Conservation (phyloP, 2,329 filamentous ascomycete genomes). For the Colletotrichum sp. region DNA sequence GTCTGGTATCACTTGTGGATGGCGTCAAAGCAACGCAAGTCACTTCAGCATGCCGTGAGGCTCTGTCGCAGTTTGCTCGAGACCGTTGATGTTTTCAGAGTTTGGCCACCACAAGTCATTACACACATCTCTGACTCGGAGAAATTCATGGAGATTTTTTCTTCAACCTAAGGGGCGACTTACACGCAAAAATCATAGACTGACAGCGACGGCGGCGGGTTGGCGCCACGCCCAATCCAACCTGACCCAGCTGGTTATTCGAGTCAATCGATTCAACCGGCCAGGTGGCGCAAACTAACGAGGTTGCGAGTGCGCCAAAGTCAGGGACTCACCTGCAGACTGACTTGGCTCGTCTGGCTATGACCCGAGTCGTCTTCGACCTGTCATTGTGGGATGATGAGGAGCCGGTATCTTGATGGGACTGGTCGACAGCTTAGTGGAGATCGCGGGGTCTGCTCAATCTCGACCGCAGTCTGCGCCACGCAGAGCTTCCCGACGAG, state of each 20-base stretch:
- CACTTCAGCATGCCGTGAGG: background rate
- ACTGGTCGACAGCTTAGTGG: constrained; percentile 1
- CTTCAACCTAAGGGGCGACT: background rate
- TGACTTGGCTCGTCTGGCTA: background rate
- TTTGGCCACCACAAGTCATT: background rate
- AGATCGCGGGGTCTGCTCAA: constrained; percentile 13
- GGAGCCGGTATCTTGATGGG: background rate
- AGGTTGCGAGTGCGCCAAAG: background rate
- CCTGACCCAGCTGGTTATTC: background rate
- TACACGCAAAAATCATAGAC: background rate
- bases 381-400: background rate
- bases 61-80: background rate
- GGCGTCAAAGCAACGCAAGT: background rate
- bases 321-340: background rate
- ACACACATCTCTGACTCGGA: background rate
- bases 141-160: background rate
- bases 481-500: background rate
- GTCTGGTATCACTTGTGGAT: background rate
- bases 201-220: background rate
- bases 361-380: background rate
- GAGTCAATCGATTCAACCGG: background rate
- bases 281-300: background rate
- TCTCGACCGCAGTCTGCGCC: constrained; percentile 3
- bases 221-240: background rate
- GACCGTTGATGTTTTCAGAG: background rate